Evolutionary conservation across 2,329 filamentous ascomycete species (phyloP), one percentile per base, ranked within the genome.

Genomic region (Pezicula neosporulosa): DNA sequence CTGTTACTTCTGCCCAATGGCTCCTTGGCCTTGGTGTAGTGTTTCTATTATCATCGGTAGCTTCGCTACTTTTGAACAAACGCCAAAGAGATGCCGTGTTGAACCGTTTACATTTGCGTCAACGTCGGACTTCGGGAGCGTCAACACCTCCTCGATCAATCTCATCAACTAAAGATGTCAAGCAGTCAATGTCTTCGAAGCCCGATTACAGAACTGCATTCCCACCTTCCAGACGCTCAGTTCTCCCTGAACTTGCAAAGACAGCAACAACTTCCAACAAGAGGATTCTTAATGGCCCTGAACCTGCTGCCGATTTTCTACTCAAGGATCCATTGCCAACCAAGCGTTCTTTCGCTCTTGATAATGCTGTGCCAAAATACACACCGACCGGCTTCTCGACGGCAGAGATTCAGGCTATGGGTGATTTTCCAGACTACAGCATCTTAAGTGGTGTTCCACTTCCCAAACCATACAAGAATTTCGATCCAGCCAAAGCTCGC

Each of bases 361-460:
- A 63, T 3, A 57, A 59, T 35, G 52, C 56, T 16, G 53, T 51
- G 7, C 54, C 59, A 12, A 73, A 72, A 24, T 85, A 78, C 62
- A 84, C 82, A 2, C 82, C 81, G 1, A 90, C 81, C 39, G 88
- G 86, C 1, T 86, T 92, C 61, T 86, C 86, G 0, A 74, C 85
- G 0, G 75, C 77, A 2, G 89, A 95, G 50, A 77, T 95, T 56
- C 79, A 78, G 49, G 77, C 77, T 0, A 70, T 95, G 2, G 89
- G 89, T 0, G 77, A 87, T 58, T 95, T 95, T 51, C 89, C 90
- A 0, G 83, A 93, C 64, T 95, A 95, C 66, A 81, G 89, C 6
- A 71, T 76, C 2, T 71, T 96, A 10, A 89, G 85, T 45, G 90
- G 87, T 6, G 85, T 95, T 4, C 87, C 87, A 1, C 70, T 87